Percentiles rank a stretch among this genome's conserved stretches.
These are phyloP conservation scores for Paraphaeosphaeria sporulosa DNA, from an alignment of 2,329 filamentous ascomycete species.

Conservation along the genomic window DNA sequence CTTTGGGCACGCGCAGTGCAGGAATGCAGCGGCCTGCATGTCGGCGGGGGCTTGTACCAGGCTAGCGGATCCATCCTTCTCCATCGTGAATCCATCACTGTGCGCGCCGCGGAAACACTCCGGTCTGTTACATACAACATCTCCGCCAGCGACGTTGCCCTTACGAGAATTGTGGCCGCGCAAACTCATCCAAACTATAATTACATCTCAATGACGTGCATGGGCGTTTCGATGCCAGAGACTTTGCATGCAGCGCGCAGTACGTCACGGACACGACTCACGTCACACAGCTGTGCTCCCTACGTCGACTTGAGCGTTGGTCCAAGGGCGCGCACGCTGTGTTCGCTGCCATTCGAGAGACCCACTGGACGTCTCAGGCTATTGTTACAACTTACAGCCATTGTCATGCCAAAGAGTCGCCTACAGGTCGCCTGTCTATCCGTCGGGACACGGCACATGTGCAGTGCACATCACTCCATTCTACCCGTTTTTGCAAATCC, in stretches of 20 bases:
- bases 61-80: conserved; percentile 2
- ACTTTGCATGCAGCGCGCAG: not conserved
- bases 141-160: not conserved
- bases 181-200: not conserved
- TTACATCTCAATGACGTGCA: not conserved
- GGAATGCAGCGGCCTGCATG: conserved; percentile 4
- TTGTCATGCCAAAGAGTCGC: not conserved
- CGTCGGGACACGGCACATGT: not conserved
- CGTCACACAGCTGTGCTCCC: not conserved
- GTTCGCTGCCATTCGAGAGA: not conserved
- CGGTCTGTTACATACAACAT: not conserved
- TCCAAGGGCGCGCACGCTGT: not conserved
- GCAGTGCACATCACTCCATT: not conserved
- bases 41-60: conserved; percentile 9
- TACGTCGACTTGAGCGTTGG: not conserved
- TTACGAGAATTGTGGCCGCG: not conserved
- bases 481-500: conserved; percentile 1
- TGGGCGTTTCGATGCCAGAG: not conserved
- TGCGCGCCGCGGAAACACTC: not conserved
- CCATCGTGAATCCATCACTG: not conserved
- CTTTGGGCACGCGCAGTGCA: not conserved
- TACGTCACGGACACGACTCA: not conserved
- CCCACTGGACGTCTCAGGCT: not conserved
- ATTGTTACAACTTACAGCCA: not conserved
- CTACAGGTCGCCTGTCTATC: not conserved